A percentile compares a stretch with the other conserved stretches of the same genome.
Evolutionary conservation across 345 rosid genomes (phyloP).

Genomic region (Passiflora organensis): DNA sequence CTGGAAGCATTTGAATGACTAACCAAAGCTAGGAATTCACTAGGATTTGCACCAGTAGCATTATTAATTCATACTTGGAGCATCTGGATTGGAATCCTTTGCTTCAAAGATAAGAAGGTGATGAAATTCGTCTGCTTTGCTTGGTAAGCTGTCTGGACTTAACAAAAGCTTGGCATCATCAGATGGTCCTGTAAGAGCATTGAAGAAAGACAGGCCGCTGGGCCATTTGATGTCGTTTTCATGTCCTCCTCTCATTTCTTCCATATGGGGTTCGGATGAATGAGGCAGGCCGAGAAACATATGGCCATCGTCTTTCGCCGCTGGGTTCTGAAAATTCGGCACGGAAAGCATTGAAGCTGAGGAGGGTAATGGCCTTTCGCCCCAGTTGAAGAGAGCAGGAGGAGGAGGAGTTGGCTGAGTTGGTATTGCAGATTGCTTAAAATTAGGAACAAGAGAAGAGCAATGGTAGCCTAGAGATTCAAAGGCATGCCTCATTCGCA

Average conservation of each 20-base stretch:
- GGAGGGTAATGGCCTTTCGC: conserved; percentile 49
- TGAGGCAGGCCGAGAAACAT: conserved; percentile 59
- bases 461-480: conserved; percentile 94
- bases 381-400: conserved; percentile 60
- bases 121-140: conserved; percentile 36
- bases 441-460: too few species aligned
- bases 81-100: conserved; percentile 45
- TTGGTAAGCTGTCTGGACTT: conserved; percentile 49
- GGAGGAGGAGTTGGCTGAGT: conserved; percentile 45
- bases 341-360: conserved; percentile 49
- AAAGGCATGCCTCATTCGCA: conserved; percentile 88
- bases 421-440: conserved; percentile 54
- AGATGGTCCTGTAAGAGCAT: conserved; percentile 65
- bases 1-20: conserved; percentile 42
- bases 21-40: conserved; percentile 72
- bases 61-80: conserved; percentile 22
- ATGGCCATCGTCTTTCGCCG: conserved; percentile 56
- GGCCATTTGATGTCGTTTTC: conserved; percentile 94
- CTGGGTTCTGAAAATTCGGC: conserved; percentile 56
- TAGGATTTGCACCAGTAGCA: conserved; percentile 33
- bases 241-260: conserved; percentile 57
- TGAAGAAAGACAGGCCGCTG: conserved; percentile 68
- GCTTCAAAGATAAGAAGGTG: conserved; percentile 28
- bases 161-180: conserved; percentile 75
- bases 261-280: conserved; percentile 40